phyloP scores from a whole-genome alignment of 192 early-diverging fungal genomes.

The Backusella tarrabulga region DNA sequence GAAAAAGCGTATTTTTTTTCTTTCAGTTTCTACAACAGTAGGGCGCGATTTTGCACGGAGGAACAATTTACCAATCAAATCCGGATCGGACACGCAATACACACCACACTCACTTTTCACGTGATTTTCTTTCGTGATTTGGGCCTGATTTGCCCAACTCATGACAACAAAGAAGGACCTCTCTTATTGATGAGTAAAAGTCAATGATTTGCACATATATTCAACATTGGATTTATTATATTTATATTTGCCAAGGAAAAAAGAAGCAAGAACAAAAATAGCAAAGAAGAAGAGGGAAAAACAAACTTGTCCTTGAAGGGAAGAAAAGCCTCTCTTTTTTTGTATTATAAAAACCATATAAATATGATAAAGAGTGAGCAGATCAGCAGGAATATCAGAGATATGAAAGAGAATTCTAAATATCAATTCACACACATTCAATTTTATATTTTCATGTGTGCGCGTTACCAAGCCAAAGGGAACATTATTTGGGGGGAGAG shows the following conservation, averaged over 20 bases:
- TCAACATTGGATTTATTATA: no score
- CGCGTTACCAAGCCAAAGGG: background rate
- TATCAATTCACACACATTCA: background rate
- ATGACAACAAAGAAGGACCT: background rate
- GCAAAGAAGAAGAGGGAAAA: background rate
- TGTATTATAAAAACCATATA: background rate
- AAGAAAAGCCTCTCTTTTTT: background rate
- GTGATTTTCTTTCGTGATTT: background rate
- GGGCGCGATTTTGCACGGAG: background rate
- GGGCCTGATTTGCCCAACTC: background rate
- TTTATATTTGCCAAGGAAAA: background rate
- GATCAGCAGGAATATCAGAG: background rate
- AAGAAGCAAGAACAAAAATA: background rate
- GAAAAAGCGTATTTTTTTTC: background rate
- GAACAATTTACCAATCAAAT: constrained; percentile 4
- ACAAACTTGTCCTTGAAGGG: background rate
- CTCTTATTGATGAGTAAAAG: background rate
- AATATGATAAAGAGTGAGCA: background rate
- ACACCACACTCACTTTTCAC: background rate
- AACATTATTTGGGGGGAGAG: background rate
- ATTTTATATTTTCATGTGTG: background rate
- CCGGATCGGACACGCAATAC: background rate
- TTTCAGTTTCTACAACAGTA: background rate
- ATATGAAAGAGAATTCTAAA: background rate
- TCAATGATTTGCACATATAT: no score